Percentiles rank a stretch among this genome's conserved stretches.
These are phyloP conservation scores for Lavandula angustifolia DNA, from an alignment of 257 asterid species.

Conservation along the genomic window DNA sequence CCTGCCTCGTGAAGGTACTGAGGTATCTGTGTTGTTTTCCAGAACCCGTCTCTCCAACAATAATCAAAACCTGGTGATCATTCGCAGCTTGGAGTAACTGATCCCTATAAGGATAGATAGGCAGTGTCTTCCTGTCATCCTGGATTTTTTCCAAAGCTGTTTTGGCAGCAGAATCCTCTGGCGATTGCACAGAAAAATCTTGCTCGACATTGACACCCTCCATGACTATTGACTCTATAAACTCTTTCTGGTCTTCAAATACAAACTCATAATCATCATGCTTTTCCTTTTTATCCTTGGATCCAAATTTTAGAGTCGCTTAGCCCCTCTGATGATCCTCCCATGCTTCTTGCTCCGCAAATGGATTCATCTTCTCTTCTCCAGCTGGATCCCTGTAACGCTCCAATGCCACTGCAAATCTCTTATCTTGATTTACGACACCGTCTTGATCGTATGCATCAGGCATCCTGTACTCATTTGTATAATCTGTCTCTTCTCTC, in stretches of 20 bases:
- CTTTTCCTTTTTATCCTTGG: constrained; percentile 59
- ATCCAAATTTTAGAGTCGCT: constrained; percentile 82
- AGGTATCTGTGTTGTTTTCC: constrained; percentile 96
- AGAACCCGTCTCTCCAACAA: constrained; percentile 95
- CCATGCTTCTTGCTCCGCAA: constrained; percentile 99
- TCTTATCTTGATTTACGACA: constrained; percentile 49
- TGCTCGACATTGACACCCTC: constrained; percentile 83
- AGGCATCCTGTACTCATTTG: constrained; percentile 82
- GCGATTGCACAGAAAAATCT: constrained; percentile 50
- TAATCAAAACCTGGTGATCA: constrained; percentile 82
- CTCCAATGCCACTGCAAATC: constrained; percentile 55
- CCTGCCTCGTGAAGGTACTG: constrained; percentile 98
- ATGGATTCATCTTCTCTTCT: constrained; percentile 92
- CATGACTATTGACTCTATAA: constrained; percentile 78
- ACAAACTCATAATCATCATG: constrained; percentile 84
- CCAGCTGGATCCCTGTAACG: constrained; percentile 69
- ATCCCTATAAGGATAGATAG: constrained; percentile 76
- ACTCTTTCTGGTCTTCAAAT: constrained; percentile 94
- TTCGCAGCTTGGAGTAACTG: constrained; percentile 71
- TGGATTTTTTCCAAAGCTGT: constrained; percentile 84
- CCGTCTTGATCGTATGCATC: constrained; percentile 59
- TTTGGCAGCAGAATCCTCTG: constrained; percentile 62
- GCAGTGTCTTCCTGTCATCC: constrained; percentile 87
- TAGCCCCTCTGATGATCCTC: constrained; percentile 96
- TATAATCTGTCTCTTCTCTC: constrained; percentile 56